Percentiles rank a stretch among this genome's conserved stretches.
Evolutionary conservation across 495 filamentous ascomycete species (phyloP).

Genomic region (Talaromyces borbonicus): DNA sequence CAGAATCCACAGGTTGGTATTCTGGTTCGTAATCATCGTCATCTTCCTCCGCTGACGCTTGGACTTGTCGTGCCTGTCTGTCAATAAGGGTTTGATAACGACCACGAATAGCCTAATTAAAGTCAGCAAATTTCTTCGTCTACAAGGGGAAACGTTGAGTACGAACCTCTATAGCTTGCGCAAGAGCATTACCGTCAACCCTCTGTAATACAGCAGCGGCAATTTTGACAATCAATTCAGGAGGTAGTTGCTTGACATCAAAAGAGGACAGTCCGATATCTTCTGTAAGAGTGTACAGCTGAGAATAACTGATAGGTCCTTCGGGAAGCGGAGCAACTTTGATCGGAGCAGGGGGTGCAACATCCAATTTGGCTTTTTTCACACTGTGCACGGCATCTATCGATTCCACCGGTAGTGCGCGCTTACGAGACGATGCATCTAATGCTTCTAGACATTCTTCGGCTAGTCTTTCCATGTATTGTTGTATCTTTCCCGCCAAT

Average conservation of each 20-base stretch:
- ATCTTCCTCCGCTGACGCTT: constrained; percentile 54
- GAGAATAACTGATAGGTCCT: constrained; percentile 64
- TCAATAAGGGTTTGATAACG: constrained; percentile 37
- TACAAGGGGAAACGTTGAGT: neutral
- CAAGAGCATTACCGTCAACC: constrained; percentile 53
- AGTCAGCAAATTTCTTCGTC: constrained; percentile 16
- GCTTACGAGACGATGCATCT: constrained; percentile 64
- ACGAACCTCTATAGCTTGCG: constrained; percentile 55
- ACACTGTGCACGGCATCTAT: constrained; percentile 57
- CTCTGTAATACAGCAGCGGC: constrained; percentile 57
- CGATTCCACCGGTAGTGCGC: constrained; percentile 53
- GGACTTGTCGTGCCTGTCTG: constrained; percentile 30
- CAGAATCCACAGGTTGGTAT: constrained; percentile 61
- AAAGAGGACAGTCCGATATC: constrained; percentile 66
- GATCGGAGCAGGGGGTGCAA: constrained; percentile 37
- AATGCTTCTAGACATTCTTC: constrained; percentile 64
- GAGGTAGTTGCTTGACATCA: constrained; percentile 68
- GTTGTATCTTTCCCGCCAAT: constrained; percentile 60
- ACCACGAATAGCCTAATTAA: constrained; percentile 33
- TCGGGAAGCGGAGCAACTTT: constrained; percentile 57
- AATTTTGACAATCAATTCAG: constrained; percentile 65
- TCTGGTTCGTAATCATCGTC: constrained; percentile 87
- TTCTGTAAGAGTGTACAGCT: constrained; percentile 74
- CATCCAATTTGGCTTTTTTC: constrained; percentile 61
- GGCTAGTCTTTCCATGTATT: constrained; percentile 68